These are phyloP conservation scores for Staphylotrichum tortipilum DNA, from an alignment of 495 filamentous ascomycete species.

Conservation along the genomic window DNA sequence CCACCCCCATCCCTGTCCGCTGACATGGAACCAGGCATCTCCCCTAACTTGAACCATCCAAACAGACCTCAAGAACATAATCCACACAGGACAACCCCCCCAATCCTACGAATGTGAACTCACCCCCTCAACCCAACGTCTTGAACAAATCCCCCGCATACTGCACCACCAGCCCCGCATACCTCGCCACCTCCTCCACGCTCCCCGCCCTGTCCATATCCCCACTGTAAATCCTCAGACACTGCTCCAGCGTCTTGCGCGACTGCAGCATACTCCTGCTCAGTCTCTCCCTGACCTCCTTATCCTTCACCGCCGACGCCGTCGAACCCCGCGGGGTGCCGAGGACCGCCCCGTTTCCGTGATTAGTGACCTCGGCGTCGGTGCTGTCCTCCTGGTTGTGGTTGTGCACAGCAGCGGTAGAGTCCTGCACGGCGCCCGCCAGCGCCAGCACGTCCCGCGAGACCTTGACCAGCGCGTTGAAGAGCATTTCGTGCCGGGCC, in stretches of 20 bases:
- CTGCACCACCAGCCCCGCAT: slow-evolving; percentile 14
- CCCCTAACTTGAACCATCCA: too few relatives aligned
- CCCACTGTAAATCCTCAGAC: slow-evolving; percentile 5
- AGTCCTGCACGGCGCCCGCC: not conserved
- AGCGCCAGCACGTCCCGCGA: slow-evolving; percentile 2
- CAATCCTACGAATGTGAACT: not conserved
- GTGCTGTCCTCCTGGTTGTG: too few relatives aligned
- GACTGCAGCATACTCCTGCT: slow-evolving; percentile 1
- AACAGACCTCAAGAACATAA: too few relatives aligned
- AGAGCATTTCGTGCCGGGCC: slow-evolving; percentile 16
- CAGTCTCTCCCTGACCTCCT: not conserved
- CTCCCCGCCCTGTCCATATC: slow-evolving; percentile 13
- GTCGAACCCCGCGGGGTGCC: not conserved
- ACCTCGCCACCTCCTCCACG: slow-evolving; percentile 9
- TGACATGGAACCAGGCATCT: too few relatives aligned
- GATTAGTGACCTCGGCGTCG: too few relatives aligned
- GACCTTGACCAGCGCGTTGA: slow-evolving; percentile 15
- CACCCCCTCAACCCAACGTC: slow-evolving; percentile 12
- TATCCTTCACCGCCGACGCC: not conserved
- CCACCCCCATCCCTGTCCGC: too few relatives aligned
- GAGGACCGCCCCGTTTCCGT: too few relatives aligned
- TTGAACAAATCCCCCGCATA: slow-evolving; percentile 22
- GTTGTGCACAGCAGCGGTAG: too few relatives aligned
- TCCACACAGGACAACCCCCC: too few relatives aligned
- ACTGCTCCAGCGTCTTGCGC: slow-evolving; percentile 17